Evolutionary conservation across 352 stramenopile genomes (phyloP).

Genomic region (Phytophthora foliorum): DNA sequence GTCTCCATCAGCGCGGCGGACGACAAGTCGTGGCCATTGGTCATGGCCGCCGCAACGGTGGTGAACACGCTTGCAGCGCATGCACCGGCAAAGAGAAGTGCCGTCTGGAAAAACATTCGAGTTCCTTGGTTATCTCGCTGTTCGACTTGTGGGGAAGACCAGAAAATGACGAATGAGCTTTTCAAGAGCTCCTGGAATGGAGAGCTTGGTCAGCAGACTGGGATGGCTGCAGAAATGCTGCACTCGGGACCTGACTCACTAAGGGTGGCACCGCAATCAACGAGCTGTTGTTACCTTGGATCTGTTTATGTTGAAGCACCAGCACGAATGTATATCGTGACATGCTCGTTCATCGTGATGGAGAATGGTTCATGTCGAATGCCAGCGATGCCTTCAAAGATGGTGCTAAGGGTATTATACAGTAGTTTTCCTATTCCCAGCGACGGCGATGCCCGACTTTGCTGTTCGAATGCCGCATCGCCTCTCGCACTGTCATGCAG

Average conservation of each 20-base stretch:
- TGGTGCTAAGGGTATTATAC: too few relatives aligned
- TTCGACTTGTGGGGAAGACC: slow-evolving; percentile 9
- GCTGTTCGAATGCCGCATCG: background rate
- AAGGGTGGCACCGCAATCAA: background rate
- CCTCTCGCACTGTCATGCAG: background rate
- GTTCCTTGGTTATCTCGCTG: background rate
- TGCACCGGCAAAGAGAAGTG: slow-evolving; percentile 16
- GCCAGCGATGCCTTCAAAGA: too few relatives aligned
- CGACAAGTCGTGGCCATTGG: slow-evolving; percentile 49
- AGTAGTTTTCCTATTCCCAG: too few relatives aligned
- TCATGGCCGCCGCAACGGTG: slow-evolving; percentile 20
- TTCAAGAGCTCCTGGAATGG: background rate
- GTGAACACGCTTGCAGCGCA: slow-evolving; percentile 14
- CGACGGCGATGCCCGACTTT: background rate
- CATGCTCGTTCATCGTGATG: background rate
- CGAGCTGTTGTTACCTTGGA: background rate
- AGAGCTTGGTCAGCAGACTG: background rate
- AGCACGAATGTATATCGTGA: too few relatives aligned
- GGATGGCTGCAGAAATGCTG: slow-evolving; percentile 18
- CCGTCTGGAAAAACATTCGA: slow-evolving; percentile 27
- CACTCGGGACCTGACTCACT: background rate
- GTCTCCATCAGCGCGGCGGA: slow-evolving; percentile 45
- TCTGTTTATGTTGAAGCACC: background rate
- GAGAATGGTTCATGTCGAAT: background rate
- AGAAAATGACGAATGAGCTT: slow-evolving; percentile 29